A percentile compares a stretch with the other conserved stretches of the same genome.
Conservation (phyloP, 495 filamentous ascomycete genomes). For the Arthonia radiata region DNA sequence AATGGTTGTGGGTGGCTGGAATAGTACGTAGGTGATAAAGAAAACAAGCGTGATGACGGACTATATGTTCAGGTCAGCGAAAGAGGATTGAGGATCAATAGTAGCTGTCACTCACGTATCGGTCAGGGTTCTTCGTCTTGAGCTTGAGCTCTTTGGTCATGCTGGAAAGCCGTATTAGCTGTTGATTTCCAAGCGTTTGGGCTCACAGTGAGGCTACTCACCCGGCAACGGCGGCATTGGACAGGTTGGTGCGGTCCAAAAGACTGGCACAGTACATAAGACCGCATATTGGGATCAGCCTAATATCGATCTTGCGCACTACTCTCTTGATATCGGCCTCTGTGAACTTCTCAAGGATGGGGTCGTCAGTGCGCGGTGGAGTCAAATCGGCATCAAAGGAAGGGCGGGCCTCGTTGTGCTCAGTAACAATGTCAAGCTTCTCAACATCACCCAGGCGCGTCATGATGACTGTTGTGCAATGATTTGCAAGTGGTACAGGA, state of each 20-base stretch:
- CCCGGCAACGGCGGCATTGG: conserved; percentile 36
- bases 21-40: conserved; percentile 39
- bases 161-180: conserved; percentile 5
- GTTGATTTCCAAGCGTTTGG: not conserved
- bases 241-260: conserved; percentile 46
- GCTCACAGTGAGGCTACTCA: conserved; percentile 1
- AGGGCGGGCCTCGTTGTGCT: no score
- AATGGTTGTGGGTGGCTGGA: conserved; percentile 34
- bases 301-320: conserved; percentile 33
- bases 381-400: no score
- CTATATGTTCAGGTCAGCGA: conserved; percentile 11
- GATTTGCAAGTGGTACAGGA: no score
- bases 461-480: no score
- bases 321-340: conserved; percentile 15
- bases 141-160: conserved; percentile 30
- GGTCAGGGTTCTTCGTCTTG: no score
- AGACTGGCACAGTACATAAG: conserved; percentile 38
- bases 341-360: conserved; percentile 7
- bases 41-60: conserved; percentile 36
- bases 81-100: conserved; percentile 3
- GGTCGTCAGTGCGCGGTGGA: no score
- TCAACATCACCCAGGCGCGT: no score
- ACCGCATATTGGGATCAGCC: conserved; percentile 37
- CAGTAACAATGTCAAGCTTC: no score
- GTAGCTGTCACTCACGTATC: conserved; percentile 5